These are phyloP conservation scores for Magnaporthales sp. DNA, from an alignment of 2,329 filamentous ascomycete species.

Conservation along the genomic window DNA sequence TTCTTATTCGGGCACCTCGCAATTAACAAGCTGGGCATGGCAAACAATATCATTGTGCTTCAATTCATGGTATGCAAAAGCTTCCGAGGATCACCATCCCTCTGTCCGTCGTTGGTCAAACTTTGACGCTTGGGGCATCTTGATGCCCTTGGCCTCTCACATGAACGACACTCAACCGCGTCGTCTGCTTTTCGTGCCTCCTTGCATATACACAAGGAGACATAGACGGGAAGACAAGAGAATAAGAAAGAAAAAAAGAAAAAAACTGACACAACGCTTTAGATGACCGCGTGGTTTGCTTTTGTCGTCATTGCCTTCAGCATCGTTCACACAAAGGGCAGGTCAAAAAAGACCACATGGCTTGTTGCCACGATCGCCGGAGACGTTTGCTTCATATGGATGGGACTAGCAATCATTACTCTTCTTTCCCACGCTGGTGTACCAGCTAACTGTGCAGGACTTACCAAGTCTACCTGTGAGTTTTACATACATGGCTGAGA, in stretches of 20 bases:
- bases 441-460: slow-evolving; percentile 23
- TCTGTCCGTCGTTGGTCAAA: not conserved
- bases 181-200: not conserved
- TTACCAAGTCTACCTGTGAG: slow-evolving; percentile 13
- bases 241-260: too few species aligned
- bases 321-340: slow-evolving; percentile 20
- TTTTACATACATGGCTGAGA: not conserved
- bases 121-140: not conserved
- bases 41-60: slow-evolving; percentile 19
- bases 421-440: slow-evolving; percentile 23
- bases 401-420: slow-evolving; percentile 23
- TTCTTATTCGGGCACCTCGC: slow-evolving; percentile 23
- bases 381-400: slow-evolving; percentile 21
- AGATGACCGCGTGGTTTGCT: slow-evolving; percentile 16
- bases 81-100: not conserved
- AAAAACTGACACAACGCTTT: not conserved
- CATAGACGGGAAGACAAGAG: not conserved
- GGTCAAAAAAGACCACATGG: slow-evolving; percentile 15
- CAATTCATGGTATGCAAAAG: slow-evolving; percentile 24
- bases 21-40: slow-evolving; percentile 16
- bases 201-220: not conserved
- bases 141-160: not conserved
- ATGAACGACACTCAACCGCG: not conserved
- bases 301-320: slow-evolving; percentile 20
- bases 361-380: slow-evolving; percentile 18